Evolutionary conservation across 2,329 filamentous ascomycete species (phyloP).

Genomic region (Fusarium praegraminearum): DNA sequence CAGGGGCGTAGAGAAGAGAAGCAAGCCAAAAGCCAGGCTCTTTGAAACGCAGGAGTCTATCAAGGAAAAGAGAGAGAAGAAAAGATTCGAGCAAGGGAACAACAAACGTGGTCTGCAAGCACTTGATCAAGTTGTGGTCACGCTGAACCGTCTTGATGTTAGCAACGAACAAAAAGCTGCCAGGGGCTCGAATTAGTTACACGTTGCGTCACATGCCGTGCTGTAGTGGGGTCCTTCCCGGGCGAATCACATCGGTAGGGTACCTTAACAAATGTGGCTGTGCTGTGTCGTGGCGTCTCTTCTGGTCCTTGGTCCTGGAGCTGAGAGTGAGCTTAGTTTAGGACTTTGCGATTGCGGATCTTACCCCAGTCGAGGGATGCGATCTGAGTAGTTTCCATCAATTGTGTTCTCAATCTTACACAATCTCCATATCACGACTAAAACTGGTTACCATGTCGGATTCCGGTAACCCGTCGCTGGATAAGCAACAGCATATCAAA

Average conservation of each 20-base stretch:
- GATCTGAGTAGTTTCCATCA: not conserved
- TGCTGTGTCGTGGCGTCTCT: slow-evolving; percentile 8
- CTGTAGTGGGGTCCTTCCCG: slow-evolving; percentile 13
- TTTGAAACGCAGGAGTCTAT: not conserved
- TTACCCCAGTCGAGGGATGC: not conserved
- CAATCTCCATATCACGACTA: fast-evolving
- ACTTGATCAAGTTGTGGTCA: slow-evolving; percentile 35
- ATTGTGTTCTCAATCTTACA: not conserved
- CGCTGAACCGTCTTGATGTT: slow-evolving; percentile 21
- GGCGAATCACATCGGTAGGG: slow-evolving; percentile 21
- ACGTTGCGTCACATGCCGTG: slow-evolving; percentile 39
- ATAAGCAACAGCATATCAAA: slow-evolving; percentile 79
- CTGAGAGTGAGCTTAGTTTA: slow-evolving; percentile 9
- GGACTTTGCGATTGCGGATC: slow-evolving; percentile 14
- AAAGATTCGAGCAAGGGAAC: not conserved
- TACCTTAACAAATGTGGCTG: slow-evolving; percentile 26
- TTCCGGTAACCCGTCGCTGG: slow-evolving; percentile 54
- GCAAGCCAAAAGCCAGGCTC: no score
- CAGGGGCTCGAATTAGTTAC: slow-evolving; percentile 23
- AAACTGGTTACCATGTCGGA: slow-evolving; percentile 29
- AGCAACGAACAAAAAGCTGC: not conserved
- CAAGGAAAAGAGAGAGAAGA: not conserved
- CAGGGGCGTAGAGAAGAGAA: not conserved
- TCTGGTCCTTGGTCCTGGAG: not conserved
- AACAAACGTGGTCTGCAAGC: not conserved